Base-by-base conservation (phyloP, 768 basidiomycete species). In the Holtermannia corniformis region DNA sequence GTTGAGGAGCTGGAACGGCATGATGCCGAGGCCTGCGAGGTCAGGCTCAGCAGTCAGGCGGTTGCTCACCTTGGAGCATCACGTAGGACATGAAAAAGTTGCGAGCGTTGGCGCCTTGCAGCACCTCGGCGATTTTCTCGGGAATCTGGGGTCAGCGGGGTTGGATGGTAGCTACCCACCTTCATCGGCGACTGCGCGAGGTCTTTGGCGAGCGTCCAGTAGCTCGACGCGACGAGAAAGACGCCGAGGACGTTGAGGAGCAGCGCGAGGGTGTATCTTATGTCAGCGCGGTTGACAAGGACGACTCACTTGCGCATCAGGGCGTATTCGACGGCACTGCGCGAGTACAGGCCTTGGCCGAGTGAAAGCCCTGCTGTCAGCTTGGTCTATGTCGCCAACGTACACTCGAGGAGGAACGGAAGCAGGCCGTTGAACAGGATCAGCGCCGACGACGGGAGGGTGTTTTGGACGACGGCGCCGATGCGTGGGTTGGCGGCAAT, bases 1-100 rank as follows among this genome's bases (percentile, higher is more conserved):
- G 65, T 96, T 96, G 21, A 99, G 79, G 10, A 99, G 77, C 63
- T 99, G 91, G 28, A 97, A 74, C 3, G 95, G 95, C 86, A 96
- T 93, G 64, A 97, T 82, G 61, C 88, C 93, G 25, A 97, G 72
- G 0, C 85, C 88, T 88, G 37, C 14, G 22, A 14, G 10, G 26
- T 49, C 14, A 51, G 37, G 22, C 16, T 19, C 13, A 40, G 10
- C 10, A 19, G 13, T 7, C 16, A 20, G 32, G 2, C 22, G 13
- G 26, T 22, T 0, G 44, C 69, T 50, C 41, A 72, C 72, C 60
- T 58, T 72, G 70, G 0, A 74, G 62, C 62, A 75, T 89, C 81
- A 67, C 60, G 46, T 62, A 63, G 4, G 75, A 76, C 7, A 76
- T 67, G 61, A 74, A 73, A 56, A 77, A 77, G 76, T 79, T 67